Evolutionary conservation across 306 rosid species (phyloP).

Genomic region (Quercus dentata): DNA sequence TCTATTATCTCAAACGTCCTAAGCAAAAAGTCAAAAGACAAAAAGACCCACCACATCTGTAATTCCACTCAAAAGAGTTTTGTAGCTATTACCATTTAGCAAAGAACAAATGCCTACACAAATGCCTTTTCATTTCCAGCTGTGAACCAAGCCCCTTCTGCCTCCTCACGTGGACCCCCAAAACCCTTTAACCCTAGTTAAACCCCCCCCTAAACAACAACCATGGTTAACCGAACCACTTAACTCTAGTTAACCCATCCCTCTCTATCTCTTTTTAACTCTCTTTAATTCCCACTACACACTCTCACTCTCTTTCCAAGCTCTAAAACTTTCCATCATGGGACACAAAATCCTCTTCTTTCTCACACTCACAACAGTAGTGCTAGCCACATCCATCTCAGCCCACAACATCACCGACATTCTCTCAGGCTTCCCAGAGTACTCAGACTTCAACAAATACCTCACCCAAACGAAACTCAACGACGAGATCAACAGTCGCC

Average conservation of each 20-base stretch:
- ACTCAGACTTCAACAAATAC: conserved; percentile 51
- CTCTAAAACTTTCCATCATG: conserved; percentile 28
- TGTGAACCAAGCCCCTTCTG: conserved; percentile 39
- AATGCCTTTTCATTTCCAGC: conserved; percentile 55
- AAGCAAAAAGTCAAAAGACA: not conserved
- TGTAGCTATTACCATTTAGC: not conserved
- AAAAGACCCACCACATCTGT: not conserved
- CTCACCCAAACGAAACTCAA: conserved; percentile 60
- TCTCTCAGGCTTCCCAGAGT: conserved; percentile 53
- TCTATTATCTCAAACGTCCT: not conserved
- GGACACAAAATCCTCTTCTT: conserved; percentile 22
- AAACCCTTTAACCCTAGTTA: conserved; percentile 39
- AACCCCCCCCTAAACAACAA: not conserved
- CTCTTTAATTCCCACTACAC: not conserved
- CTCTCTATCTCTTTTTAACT: conserved; percentile 1
- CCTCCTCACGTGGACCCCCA: conserved; percentile 24
- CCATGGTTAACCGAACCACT: conserved; percentile 30
- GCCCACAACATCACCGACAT: conserved; percentile 93
- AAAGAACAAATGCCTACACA: conserved; percentile 31
- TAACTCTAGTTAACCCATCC: conserved; percentile 16
- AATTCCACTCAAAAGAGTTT: conserved; percentile 8
- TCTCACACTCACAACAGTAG: conserved; percentile 3
- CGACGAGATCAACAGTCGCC: conserved; percentile 88
- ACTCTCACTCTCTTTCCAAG: not conserved
- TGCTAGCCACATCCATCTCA: conserved; percentile 31